A percentile compares a stretch with the other conserved stretches of the same genome.
phyloP scores from a whole-genome alignment of 768 basidiomycete genomes.

The Fibroporia radiculosa region DNA sequence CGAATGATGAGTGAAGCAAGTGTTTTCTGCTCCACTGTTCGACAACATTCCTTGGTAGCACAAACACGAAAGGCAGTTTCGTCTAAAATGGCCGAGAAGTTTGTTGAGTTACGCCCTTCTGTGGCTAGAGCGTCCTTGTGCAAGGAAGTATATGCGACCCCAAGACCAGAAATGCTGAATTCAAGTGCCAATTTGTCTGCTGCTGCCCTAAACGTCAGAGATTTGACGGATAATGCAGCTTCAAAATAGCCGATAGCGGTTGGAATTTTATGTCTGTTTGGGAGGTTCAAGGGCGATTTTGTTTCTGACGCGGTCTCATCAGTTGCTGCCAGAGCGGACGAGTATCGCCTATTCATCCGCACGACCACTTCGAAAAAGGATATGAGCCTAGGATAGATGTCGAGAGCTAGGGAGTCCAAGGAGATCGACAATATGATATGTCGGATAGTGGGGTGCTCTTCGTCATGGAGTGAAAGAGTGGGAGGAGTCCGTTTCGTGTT shows the following conservation, averaged over 20 bases:
- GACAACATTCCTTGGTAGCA: slow-evolving; percentile 33
- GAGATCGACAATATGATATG: slow-evolving; percentile 9
- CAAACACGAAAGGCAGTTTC: slow-evolving; percentile 51
- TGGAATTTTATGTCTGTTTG: too few relatives aligned
- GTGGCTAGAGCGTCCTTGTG: slow-evolving; percentile 36
- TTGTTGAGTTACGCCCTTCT: slow-evolving; percentile 36
- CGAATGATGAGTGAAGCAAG: slow-evolving; percentile 53
- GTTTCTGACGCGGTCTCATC: too few relatives aligned
- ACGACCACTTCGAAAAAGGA: slow-evolving; percentile 11
- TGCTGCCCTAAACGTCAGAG: slow-evolving; percentile 49
- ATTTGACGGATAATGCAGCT: slow-evolving; percentile 33
- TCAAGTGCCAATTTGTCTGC: slow-evolving; percentile 68
- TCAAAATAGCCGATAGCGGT: slow-evolving; percentile 20
- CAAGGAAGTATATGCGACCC: slow-evolving; percentile 30
- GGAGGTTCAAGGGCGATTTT: too few relatives aligned
- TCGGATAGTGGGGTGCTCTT: slow-evolving; percentile 18
- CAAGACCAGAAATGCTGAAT: slow-evolving; percentile 37
- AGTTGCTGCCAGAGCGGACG: too few relatives aligned
- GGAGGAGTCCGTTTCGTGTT: slow-evolving; percentile 6
- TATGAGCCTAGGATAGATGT: slow-evolving; percentile 14
- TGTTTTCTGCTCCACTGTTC: slow-evolving; percentile 20
- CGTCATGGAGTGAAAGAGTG: slow-evolving; percentile 8
- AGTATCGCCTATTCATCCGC: too few relatives aligned
- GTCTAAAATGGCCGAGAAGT: slow-evolving; percentile 40
- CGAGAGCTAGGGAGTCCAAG: slow-evolving; percentile 6